Percentiles rank a stretch among this genome's conserved stretches.
Evolutionary conservation across 2,329 filamentous ascomycete genomes (phyloP).

Genomic region (Xenoacremonium recifei): DNA sequence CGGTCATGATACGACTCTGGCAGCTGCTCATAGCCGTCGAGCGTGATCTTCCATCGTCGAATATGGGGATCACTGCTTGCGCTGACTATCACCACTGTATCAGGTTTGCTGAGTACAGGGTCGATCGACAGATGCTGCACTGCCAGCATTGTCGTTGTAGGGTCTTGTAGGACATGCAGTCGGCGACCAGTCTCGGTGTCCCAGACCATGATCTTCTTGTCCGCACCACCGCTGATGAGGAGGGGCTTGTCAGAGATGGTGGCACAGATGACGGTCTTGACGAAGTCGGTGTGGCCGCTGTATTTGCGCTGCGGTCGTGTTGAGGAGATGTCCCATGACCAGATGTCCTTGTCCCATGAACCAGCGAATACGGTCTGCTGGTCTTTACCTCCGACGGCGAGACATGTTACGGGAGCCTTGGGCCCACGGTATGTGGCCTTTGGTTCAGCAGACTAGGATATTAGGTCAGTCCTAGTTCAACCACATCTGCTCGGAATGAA

Average conservation of each 20-base stretch:
- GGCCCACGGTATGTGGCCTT: constrained; percentile 65
- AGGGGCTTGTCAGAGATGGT: constrained; percentile 59
- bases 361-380: constrained; percentile 73
- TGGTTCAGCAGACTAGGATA: constrained; percentile 29
- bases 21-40: constrained; percentile 53
- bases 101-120: constrained; percentile 52
- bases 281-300: constrained; percentile 83
- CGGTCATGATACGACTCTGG: constrained; percentile 42
- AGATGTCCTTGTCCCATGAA: constrained; percentile 91
- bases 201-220: constrained; percentile 83
- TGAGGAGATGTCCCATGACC: constrained; percentile 73
- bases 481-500: no score
- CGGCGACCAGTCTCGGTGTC: constrained; percentile 65
- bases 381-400: constrained; percentile 61
- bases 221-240: constrained; percentile 73
- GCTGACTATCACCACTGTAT: constrained; percentile 64
- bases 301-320: constrained; percentile 57
- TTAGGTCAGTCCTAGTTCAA: constrained; percentile 8
- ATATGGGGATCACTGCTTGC: constrained; percentile 81
- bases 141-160: constrained; percentile 67
- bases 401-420: constrained; percentile 73
- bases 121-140: constrained; percentile 80
- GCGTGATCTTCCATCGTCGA: constrained; percentile 68
- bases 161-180: constrained; percentile 76
- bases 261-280: constrained; percentile 73